Evolutionary conservation across 78 protist genomes (phyloP).

Genomic region (slime mould (Dictyostelium discoideum)): dicty_2.7 NC_007089.4:4160501-4161000

Average conservation of each 20-base stretch:
- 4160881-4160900: neutral
- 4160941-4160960: neutral
- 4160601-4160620: neutral
- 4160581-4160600: slow-evolving; percentile 34
- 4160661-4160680: neutral
- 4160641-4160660: neutral
- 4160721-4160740: slow-evolving; percentile 24
- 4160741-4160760: slow-evolving; percentile 43
- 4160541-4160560: slow-evolving; percentile 53
- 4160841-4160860: neutral
- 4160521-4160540: neutral
- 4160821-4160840: slow-evolving; percentile 14
- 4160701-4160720: slow-evolving; percentile 74
- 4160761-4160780: slow-evolving; percentile 42
- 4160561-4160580: slow-evolving; percentile 53
- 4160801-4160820: slow-evolving; percentile 43
- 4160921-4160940: slow-evolving; percentile 2
- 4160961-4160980: neutral
- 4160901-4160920: neutral
- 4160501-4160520: neutral
- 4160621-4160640: neutral
- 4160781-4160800: slow-evolving; percentile 49
- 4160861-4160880: neutral
- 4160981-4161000: neutral
- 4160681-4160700: slow-evolving; percentile 50